Conservation (phyloP, 164 flowering plant species). For the Piper longum region DNA sequence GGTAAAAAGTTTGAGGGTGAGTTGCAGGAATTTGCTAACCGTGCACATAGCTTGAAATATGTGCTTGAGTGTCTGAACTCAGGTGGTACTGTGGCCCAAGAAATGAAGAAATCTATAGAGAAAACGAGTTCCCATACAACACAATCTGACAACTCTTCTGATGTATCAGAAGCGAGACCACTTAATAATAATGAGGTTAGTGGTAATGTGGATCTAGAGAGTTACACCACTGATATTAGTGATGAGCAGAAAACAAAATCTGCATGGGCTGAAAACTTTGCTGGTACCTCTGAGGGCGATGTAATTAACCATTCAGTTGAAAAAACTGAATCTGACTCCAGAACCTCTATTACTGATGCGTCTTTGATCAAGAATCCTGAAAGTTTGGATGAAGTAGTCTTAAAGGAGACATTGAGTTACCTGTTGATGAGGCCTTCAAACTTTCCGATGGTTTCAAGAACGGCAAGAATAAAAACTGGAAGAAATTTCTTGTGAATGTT, state of each 20-base stretch:
- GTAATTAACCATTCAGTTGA: conserved; percentile 1
- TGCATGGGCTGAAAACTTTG: neutral
- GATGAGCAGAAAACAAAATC: neutral
- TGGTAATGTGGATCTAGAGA: neutral
- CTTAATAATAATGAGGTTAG: neutral
- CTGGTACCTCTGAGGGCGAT: neutral
- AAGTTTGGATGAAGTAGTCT: conserved; percentile 1
- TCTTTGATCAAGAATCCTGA: conserved; percentile 13
- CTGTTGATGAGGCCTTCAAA: conserved; percentile 25
- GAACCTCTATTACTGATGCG: conserved; percentile 12
- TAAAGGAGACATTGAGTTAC: conserved; percentile 14
- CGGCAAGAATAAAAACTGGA: conserved; percentile 27
- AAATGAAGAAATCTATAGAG: conserved; percentile 20
- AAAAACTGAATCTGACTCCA: conserved; percentile 10
- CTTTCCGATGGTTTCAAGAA: conserved; percentile 20
- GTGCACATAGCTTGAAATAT: conserved; percentile 86
- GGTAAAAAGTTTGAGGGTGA: conserved; percentile 98
- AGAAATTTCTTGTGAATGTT: conserved; percentile 69
- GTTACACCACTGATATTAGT: neutral
- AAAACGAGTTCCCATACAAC: conserved; percentile 14
- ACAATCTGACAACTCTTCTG: conserved; percentile 8
- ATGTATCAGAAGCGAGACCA: neutral
- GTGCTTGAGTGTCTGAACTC: conserved; percentile 72
- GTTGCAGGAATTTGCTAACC: conserved; percentile 95
- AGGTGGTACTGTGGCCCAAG: conserved; percentile 46